Conservation (phyloP, 495 filamentous ascomycete species). For the Trichocladium antarcticum region DNA sequence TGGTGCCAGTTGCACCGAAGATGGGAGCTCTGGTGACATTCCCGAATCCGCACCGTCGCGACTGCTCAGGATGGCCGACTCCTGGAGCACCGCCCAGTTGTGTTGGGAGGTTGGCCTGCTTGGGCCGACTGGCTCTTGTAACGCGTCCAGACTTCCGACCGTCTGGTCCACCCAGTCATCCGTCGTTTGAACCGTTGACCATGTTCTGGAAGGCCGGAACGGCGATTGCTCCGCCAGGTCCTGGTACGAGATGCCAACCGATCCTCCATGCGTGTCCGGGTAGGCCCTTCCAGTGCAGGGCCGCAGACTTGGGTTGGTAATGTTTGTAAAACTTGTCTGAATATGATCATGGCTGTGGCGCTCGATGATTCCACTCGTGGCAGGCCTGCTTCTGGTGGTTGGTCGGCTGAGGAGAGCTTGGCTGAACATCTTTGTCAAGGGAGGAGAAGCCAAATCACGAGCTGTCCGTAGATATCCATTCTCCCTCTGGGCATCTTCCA, state of each 20-base stretch:
- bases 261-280: slow-evolving; percentile 3
- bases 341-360: neutral
- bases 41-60: neutral
- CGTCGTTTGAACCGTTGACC: slow-evolving; percentile 9
- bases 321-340: neutral
- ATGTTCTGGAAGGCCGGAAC: slow-evolving; percentile 16
- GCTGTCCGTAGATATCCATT: neutral
- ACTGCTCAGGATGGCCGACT: slow-evolving; percentile 13
- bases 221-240: slow-evolving; percentile 19
- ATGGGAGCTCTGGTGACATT: neutral
- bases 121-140: neutral
- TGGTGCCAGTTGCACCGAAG: neutral
- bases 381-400: slow-evolving; percentile 9
- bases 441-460: neutral
- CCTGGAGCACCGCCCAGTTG: slow-evolving; percentile 15
- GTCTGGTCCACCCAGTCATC: slow-evolving; percentile 16
- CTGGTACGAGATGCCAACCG: slow-evolving; percentile 27
- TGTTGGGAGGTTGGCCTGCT: neutral
- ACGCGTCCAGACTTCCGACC: slow-evolving; percentile 5
- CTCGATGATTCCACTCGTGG: neutral
- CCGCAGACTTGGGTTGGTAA: neutral
- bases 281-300: neutral
- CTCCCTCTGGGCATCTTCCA: neutral
- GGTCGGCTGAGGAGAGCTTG: slow-evolving; percentile 1
- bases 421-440: neutral